Percentiles rank a stretch among this genome's conserved stretches.
Conservation (phyloP, 108 stramenopile species). For the Nannochloropsis gaditana region DNA sequence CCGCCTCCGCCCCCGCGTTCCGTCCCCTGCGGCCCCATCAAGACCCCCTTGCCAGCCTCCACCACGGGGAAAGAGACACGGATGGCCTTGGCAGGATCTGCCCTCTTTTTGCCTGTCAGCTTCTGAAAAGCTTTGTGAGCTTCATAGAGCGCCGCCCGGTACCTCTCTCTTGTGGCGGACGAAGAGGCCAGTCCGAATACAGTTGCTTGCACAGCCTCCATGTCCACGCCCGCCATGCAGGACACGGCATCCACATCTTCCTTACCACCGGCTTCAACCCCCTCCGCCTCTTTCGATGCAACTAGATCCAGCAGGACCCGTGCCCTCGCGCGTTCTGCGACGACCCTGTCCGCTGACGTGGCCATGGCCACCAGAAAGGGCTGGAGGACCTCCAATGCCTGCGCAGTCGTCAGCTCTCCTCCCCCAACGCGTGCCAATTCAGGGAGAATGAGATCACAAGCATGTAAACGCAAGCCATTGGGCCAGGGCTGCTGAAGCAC, state of each 20-base stretch:
- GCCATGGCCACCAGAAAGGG: slow-evolving; percentile 39
- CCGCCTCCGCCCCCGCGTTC: not conserved
- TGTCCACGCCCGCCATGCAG: slow-evolving; percentile 26
- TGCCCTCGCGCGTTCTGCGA: slow-evolving; percentile 26
- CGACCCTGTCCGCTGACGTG: slow-evolving; percentile 33
- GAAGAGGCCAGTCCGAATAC: slow-evolving; percentile 39
- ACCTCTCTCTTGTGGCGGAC: slow-evolving; percentile 22
- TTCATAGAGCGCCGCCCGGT: not conserved
- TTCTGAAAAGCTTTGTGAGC: not conserved
- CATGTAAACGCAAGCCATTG: slow-evolving; percentile 25
- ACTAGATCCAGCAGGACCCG: slow-evolving; percentile 29
- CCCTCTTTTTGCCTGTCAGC: not conserved
- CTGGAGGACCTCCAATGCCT: slow-evolving; percentile 11
- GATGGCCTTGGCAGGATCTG: not conserved
- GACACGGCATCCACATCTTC: slow-evolving; percentile 24
- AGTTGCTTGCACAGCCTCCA: slow-evolving; percentile 28
- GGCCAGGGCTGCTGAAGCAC: slow-evolving; percentile 21
- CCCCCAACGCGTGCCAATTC: slow-evolving; percentile 24
- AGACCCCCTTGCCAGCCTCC: not conserved
- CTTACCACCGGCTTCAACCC: slow-evolving; percentile 26
- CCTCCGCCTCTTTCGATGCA: slow-evolving; percentile 21
- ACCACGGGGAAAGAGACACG: not conserved
- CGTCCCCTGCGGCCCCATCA: not conserved
- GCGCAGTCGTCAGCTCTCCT: slow-evolving; percentile 28
- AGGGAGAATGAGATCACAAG: slow-evolving; percentile 28